These are phyloP conservation scores for Cardiosporidium cionae DNA, from an alignment of 169 alveolate genomes.

Conservation along the genomic window DNA sequence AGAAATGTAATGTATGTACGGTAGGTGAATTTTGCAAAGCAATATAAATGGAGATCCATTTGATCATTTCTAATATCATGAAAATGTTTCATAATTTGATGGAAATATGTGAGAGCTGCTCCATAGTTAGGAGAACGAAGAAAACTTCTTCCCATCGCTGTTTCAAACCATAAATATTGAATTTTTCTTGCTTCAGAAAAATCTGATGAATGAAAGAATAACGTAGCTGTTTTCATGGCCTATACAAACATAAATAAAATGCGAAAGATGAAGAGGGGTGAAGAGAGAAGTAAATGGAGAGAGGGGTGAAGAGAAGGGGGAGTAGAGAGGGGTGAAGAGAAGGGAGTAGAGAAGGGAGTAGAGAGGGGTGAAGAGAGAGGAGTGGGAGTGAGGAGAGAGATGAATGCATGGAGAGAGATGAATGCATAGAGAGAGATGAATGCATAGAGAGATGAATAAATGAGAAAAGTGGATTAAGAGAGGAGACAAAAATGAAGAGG, in stretches of 20 bases:
- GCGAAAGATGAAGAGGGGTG: too few species aligned
- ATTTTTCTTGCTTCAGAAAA: constrained; percentile 11
- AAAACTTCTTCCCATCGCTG: constrained; percentile 53
- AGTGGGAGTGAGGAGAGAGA: too few species aligned
- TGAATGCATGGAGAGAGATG: too few species aligned
- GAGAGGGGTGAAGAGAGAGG: too few species aligned
- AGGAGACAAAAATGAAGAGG: too few species aligned
- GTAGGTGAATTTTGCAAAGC: constrained; percentile 65
- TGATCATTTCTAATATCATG: constrained; percentile 74
- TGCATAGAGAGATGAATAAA: too few species aligned
- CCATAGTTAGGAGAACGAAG: constrained; percentile 41
- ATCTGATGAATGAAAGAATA: neutral
- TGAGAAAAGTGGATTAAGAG: too few species aligned
- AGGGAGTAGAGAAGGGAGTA: too few species aligned
- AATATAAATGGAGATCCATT: constrained; percentile 77
- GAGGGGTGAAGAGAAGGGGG: too few species aligned
- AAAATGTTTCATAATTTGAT: constrained; percentile 61
- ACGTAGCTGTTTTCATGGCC: neutral
- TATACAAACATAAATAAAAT: neutral
- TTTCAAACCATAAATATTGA: constrained; percentile 68
- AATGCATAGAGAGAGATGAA: too few species aligned
- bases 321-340: too few species aligned
- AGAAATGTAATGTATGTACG: constrained; percentile 52
- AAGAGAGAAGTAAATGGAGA: too few species aligned
- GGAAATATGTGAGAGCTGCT: constrained; percentile 61